A percentile compares a stretch with the other conserved stretches of the same genome.
phyloP scores from a whole-genome alignment of 2,329 filamentous ascomycete species.

The Achaetomium macrosporum region DNA sequence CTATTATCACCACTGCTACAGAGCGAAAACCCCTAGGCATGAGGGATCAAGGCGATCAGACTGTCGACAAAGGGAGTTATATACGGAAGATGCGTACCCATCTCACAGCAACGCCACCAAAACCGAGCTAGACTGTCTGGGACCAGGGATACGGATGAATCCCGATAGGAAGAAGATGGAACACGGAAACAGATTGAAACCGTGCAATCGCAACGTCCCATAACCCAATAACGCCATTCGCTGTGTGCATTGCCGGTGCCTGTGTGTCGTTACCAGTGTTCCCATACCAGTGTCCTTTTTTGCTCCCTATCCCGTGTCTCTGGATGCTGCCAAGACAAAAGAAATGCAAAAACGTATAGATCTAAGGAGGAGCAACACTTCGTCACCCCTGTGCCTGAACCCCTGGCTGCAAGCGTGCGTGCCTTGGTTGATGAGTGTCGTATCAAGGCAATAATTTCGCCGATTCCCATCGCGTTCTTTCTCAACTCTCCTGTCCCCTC shows the following conservation, averaged over 20 bases:
- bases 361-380: neutral
- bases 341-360: neutral
- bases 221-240: slow-evolving; percentile 18
- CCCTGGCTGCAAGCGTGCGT: no score
- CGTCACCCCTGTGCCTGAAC: no score
- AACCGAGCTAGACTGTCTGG: neutral
- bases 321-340: slow-evolving; percentile 7
- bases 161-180: neutral
- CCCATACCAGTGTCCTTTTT: neutral
- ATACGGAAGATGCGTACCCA: neutral
- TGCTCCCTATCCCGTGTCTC: neutral
- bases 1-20: no score
- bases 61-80: no score
- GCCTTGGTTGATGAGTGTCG: no score
- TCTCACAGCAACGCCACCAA: neutral
- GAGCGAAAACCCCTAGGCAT: no score
- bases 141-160: no score
- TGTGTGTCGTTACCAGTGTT: slow-evolving; percentile 4
- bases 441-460: neutral
- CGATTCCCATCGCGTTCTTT: neutral
- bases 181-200: neutral
- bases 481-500: neutral
- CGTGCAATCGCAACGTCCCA: neutral
- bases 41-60: no score
- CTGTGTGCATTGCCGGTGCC: slow-evolving; percentile 10